These are phyloP conservation scores for Eutypella sp. DNA, from an alignment of 2,329 filamentous ascomycete genomes.

Conservation along the genomic window DNA sequence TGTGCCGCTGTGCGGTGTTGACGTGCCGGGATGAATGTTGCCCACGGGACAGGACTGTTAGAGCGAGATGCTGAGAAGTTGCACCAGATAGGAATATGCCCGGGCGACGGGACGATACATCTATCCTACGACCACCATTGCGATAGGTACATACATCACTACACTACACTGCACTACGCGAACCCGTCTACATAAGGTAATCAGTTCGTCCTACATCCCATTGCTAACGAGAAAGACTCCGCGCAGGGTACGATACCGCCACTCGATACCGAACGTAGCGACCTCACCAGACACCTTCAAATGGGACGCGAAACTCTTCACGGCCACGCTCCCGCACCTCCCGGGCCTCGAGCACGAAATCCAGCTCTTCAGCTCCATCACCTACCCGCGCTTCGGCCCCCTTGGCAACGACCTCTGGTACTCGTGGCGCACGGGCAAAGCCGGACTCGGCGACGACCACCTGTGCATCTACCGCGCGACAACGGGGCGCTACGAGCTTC, in stretches of 20 bases:
- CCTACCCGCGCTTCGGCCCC: slow-evolving; percentile 44
- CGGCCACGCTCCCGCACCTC: slow-evolving; percentile 28
- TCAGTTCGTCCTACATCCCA: too few relatives aligned
- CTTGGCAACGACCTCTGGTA: slow-evolving; percentile 35
- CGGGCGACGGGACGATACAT: slow-evolving; percentile 48
- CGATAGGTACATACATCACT: slow-evolving; percentile 24
- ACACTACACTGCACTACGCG: too few relatives aligned
- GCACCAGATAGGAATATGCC: slow-evolving; percentile 38
- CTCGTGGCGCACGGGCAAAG: slow-evolving; percentile 46
- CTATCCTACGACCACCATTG: slow-evolving; percentile 49
- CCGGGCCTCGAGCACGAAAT: slow-evolving; percentile 27
- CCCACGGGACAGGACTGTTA: background rate
- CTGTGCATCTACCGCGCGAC: slow-evolving; percentile 38
- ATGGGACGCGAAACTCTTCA: slow-evolving; percentile 34
- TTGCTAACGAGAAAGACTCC: background rate
- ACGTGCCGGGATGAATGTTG: background rate
- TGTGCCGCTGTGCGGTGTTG: background rate
- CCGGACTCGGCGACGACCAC: slow-evolving; percentile 44
- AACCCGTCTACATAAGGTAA: too few relatives aligned
- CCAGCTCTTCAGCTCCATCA: slow-evolving; percentile 34
- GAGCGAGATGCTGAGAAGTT: background rate
- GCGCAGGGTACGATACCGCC: slow-evolving; percentile 34
- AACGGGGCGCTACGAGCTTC: slow-evolving; percentile 31
- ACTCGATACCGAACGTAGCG: slow-evolving; percentile 29
- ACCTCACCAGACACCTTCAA: slow-evolving; percentile 22